phyloP scores from a whole-genome alignment of 1,284 basidiomycete genomes.

The Ganoderma lingzhi region DNA sequence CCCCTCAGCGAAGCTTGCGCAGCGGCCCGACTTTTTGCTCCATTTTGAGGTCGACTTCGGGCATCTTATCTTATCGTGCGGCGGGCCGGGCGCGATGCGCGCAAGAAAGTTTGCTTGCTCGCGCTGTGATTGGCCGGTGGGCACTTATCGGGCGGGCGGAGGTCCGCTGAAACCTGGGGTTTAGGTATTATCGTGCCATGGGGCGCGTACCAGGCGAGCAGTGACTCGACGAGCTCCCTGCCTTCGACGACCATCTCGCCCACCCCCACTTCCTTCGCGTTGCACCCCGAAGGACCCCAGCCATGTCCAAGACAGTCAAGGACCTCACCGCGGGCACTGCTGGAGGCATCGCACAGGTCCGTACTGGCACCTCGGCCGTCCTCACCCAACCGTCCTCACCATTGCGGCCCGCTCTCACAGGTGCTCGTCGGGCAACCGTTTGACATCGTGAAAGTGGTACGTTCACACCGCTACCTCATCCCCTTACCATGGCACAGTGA shows the following conservation, averaged over 20 bases:
- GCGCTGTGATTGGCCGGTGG: slow-evolving; percentile 35
- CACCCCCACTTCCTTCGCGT: slow-evolving; percentile 9
- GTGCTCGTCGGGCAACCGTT: slow-evolving; percentile 95
- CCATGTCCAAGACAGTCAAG: slow-evolving; percentile 67
- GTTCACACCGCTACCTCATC: slow-evolving; percentile 37
- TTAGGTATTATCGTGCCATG: background rate
- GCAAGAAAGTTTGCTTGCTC: slow-evolving; percentile 24
- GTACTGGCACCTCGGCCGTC: slow-evolving; percentile 14
- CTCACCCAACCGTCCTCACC: slow-evolving; percentile 13
- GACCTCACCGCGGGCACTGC: slow-evolving; percentile 87
- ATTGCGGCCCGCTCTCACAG: slow-evolving; percentile 44
- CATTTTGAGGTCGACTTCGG: background rate
- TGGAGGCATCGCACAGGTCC: slow-evolving; percentile 89
- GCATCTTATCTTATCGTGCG: slow-evolving; percentile 30
- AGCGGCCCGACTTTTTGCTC: background rate
- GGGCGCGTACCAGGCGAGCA: background rate
- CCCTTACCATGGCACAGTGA: slow-evolving; percentile 3
- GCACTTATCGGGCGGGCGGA: background rate
- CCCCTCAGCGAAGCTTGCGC: background rate
- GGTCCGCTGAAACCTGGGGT: background rate
- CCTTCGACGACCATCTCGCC: slow-evolving; percentile 17
- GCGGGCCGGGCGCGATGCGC: background rate
- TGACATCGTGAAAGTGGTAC: slow-evolving; percentile 95
- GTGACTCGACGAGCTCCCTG: slow-evolving; percentile 31
- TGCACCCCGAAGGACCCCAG: slow-evolving; percentile 7